These are phyloP conservation scores for Tulasnella sp. DNA, from an alignment of 768 basidiomycete species.

Conservation along the genomic window DNA sequence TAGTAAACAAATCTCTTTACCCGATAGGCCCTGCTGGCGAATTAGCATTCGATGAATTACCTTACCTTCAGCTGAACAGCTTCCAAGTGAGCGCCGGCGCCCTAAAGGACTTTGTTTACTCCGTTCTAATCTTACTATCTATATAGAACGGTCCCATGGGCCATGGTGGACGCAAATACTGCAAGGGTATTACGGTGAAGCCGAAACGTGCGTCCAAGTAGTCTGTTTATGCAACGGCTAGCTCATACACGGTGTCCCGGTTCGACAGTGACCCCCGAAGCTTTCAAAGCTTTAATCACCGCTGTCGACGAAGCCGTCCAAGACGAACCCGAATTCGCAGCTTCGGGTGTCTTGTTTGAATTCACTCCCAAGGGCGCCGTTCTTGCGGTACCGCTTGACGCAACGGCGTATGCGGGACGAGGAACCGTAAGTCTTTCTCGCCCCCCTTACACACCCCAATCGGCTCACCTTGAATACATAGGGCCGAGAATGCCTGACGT, in stretches of 20 bases:
- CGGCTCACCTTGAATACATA: background rate
- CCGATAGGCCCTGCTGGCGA: background rate
- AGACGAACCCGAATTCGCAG: background rate
- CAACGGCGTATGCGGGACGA: background rate
- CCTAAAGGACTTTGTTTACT: too few species aligned
- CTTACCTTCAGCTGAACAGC: background rate
- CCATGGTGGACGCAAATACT: background rate
- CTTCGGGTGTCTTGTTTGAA: background rate
- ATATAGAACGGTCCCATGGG: background rate
- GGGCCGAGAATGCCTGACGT: background rate
- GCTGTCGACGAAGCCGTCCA: background rate
- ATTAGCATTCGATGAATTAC: background rate
- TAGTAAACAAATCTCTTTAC: too few species aligned
- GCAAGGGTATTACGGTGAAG: background rate
- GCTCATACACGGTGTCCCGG: too few species aligned
- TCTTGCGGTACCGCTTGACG: background rate
- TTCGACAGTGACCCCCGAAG: background rate
- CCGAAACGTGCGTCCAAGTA: background rate
- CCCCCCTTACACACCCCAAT: too few species aligned
- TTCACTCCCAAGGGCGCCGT: background rate
- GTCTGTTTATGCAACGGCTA: background rate
- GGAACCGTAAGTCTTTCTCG: background rate
- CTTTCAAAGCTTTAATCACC: background rate
- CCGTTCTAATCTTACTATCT: too few species aligned
- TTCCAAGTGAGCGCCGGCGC: background rate